These are phyloP conservation scores for Orychophragmus violaceus DNA, from an alignment of 345 rosid species.

Conservation along the genomic window DNA sequence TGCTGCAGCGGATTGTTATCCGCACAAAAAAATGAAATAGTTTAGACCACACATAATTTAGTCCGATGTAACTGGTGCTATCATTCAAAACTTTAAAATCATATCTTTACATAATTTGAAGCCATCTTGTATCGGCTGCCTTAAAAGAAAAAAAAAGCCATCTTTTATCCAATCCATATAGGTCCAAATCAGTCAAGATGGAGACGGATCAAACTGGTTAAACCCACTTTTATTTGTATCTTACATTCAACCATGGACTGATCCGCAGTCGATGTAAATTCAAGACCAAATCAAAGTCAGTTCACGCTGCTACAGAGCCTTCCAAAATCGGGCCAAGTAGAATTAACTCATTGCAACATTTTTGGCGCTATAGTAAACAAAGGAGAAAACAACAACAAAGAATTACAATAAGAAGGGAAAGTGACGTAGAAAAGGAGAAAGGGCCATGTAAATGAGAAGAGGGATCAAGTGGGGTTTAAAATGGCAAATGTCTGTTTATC, in stretches of 20 bases:
- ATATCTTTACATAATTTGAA: too few species aligned
- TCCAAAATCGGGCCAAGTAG: conserved; percentile 12
- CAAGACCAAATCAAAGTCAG: background rate
- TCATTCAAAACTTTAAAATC: too few species aligned
- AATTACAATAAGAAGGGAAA: conserved; percentile 21
- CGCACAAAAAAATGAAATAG: too few species aligned
- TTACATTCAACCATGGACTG: background rate
- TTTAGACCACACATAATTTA: too few species aligned
- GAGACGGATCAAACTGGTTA: background rate
- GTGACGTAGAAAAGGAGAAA: conserved; percentile 25
- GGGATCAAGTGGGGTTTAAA: conserved; percentile 35
- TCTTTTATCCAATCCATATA: background rate
- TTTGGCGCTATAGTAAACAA: conserved; percentile 22
- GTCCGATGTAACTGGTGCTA: too few species aligned
- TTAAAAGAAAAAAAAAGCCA: background rate
- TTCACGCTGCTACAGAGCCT: conserved; percentile 1
- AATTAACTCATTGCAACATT: background rate
- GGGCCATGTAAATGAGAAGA: conserved; percentile 20
- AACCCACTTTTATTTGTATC: background rate
- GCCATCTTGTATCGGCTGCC: background rate
- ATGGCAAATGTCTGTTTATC: conserved; percentile 29
- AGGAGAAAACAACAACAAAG: conserved; percentile 3
- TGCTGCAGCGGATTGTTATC: too few species aligned
- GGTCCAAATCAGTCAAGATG: background rate
- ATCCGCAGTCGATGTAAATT: background rate